Conservation (phyloP, 2,329 filamentous ascomycete genomes). For the Ceratocystis eucalypticola region DNA sequence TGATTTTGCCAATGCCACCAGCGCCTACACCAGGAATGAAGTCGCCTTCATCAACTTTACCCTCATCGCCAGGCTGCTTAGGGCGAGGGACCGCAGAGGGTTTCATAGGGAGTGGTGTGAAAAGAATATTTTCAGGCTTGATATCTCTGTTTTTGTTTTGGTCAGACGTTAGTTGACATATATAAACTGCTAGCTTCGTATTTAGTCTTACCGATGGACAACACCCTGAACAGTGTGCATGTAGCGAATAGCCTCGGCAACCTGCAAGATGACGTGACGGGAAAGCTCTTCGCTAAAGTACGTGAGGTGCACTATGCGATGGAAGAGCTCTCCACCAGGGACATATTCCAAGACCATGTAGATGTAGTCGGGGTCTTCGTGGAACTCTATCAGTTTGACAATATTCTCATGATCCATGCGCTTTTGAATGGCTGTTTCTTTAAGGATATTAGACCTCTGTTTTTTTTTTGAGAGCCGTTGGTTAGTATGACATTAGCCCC, state of each 20-base stretch:
- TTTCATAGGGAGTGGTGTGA: conserved; percentile 71
- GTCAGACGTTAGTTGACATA: background rate
- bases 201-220: conserved; percentile 69
- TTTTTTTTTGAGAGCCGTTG: background rate
- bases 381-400: conserved; percentile 83
- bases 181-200: background rate
- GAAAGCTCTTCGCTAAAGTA: conserved; percentile 97
- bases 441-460: conserved; percentile 91
- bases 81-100: conserved; percentile 71
- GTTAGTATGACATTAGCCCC: background rate
- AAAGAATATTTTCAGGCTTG: conserved; percentile 94
- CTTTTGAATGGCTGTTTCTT: conserved; percentile 98
- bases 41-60: conserved; percentile 93
- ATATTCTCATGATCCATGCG: conserved; percentile 94
- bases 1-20: conserved; percentile 87
- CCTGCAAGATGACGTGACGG: conserved; percentile 85
- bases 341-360: conserved; percentile 94
- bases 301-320: conserved; percentile 93
- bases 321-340: conserved; percentile 90
- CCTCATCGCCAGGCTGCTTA: conserved; percentile 76
- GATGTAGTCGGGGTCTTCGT: conserved; percentile 88
- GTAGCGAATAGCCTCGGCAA: conserved; percentile 84
- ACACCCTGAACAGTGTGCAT: conserved; percentile 89
- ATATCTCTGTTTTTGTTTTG: conserved; percentile 58
- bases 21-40: conserved; percentile 69